Base-by-base conservation (phyloP, 2,329 filamentous ascomycete species). In the Rutstroemia sp. region DNA sequence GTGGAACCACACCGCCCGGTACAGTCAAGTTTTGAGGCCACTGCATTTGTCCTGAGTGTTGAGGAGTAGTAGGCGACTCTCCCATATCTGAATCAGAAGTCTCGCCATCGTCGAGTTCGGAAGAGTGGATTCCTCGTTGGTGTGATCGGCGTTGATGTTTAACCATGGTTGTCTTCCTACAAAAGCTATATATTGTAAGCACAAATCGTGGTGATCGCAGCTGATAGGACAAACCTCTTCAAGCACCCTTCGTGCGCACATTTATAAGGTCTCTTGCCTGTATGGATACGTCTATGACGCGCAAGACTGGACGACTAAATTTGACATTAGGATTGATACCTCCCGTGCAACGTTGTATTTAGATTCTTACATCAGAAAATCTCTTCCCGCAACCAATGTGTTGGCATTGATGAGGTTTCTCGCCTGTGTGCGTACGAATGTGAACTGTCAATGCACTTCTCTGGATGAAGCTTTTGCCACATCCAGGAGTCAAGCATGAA, bases 391-490 rank as follows among this genome's bases (percentile, higher is more conserved):
- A 88, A 19, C 81, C 83, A 25, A 78, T 71, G 61, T 85, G 79
- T 65, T 83, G 78, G 65, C 85, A 88, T 64, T 82, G 78, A 63
- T 88, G 83, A 57, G 85, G 85, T 70, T 88, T 88, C 73, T 88
- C 85, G 56, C 84, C 83, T 0, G 83, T 87, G 61, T 87, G 85
- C 12, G 83, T 87, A 61, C 85, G 79, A 56, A 84, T 84, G 68
- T 88, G 85, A 42, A 88, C 84, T 2, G 83, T 87, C 62, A 88
- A 71, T 41, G 84, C 84, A 69, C 84, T 87, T 59, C 83, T 75
- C 65, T 88, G 84, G 61, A 87, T 87, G 69, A 88, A 88, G 69
- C 81, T 83, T 72, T 88, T 87, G 46, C 81, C 81, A 66, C 84
- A 88, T 5, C 78, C 80, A 8, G 76, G 75, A 8, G 75, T 79